These are phyloP conservation scores for Myriosclerotinia duriaeana DNA, from an alignment of 2,329 filamentous ascomycete species.

Conservation along the genomic window DNA sequence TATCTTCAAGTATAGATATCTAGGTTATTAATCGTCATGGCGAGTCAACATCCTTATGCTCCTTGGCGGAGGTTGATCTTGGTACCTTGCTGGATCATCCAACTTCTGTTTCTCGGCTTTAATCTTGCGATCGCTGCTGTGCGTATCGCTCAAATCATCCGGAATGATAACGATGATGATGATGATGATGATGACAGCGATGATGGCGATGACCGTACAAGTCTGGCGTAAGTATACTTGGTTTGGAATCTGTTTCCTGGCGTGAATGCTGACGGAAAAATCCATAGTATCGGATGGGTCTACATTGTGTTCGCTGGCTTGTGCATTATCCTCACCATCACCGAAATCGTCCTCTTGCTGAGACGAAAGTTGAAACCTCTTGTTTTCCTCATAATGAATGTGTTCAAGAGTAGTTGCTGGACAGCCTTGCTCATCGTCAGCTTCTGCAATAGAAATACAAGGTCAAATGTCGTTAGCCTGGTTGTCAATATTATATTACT, in stretches of 20 bases:
- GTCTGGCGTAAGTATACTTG: background rate
- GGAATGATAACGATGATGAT: background rate
- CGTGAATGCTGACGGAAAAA: background rate
- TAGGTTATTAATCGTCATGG: constrained; percentile 7
- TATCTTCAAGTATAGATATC: background rate
- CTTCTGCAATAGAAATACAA: constrained; percentile 23
- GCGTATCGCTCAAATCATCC: background rate
- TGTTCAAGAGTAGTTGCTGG: constrained; percentile 32
- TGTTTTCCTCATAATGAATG: constrained; percentile 33
- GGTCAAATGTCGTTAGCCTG: constrained; percentile 20
- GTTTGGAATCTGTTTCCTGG: no score
- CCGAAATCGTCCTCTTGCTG: constrained; percentile 35
- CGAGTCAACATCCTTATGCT: constrained; percentile 20
- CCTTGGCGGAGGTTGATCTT: constrained; percentile 20
- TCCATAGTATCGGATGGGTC: constrained; percentile 8
- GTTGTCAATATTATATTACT: constrained; percentile 30
- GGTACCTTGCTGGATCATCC: constrained; percentile 20
- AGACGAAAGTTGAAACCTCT: constrained; percentile 32
- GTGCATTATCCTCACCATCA: constrained; percentile 32
- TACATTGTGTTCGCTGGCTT: constrained; percentile 16
- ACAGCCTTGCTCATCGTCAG: constrained; percentile 29
- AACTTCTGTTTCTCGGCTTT: constrained; percentile 13
- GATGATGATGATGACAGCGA: background rate
- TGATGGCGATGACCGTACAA: background rate
- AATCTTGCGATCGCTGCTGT: background rate